A percentile compares a stretch with the other conserved stretches of the same genome.
Conservation (phyloP, 495 filamentous ascomycete species). For the Penicillium crystallinum region DNA sequence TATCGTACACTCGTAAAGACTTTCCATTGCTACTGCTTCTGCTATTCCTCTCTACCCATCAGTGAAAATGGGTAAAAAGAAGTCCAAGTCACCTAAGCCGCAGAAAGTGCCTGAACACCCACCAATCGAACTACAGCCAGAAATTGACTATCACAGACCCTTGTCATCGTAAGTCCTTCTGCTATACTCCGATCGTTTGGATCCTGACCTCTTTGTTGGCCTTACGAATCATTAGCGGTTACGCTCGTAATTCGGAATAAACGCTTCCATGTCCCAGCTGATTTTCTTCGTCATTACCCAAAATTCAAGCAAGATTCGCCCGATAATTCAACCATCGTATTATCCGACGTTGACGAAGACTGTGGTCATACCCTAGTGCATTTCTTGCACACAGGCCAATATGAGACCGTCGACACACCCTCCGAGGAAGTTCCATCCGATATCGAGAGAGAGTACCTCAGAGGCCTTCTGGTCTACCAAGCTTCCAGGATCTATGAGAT, state of each 20-base stretch:
- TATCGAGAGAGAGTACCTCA: conserved; percentile 9
- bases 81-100: neutral
- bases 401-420: conserved; percentile 9
- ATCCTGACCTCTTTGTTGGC: neutral
- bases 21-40: neutral
- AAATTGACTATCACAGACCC: neutral
- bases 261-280: neutral
- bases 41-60: too few species aligned
- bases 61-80: neutral
- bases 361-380: conserved; percentile 15
- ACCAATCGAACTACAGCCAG: neutral
- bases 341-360: conserved; percentile 5
- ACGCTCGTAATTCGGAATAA: neutral
- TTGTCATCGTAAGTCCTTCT: neutral
- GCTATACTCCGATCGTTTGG: neutral
- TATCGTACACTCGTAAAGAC: neutral
- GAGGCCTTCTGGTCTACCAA: conserved; percentile 10
- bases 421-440: neutral
- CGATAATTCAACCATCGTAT: neutral
- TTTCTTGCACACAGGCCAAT: conserved; percentile 15
- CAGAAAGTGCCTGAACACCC: neutral
- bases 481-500: conserved; percentile 8
- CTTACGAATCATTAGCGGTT: neutral
- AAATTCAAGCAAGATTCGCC: neutral
- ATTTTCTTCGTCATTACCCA: neutral